Evolutionary conservation across 2,329 filamentous ascomycete species (phyloP).

Genomic region (Stachybotrys echinatus): DNA sequence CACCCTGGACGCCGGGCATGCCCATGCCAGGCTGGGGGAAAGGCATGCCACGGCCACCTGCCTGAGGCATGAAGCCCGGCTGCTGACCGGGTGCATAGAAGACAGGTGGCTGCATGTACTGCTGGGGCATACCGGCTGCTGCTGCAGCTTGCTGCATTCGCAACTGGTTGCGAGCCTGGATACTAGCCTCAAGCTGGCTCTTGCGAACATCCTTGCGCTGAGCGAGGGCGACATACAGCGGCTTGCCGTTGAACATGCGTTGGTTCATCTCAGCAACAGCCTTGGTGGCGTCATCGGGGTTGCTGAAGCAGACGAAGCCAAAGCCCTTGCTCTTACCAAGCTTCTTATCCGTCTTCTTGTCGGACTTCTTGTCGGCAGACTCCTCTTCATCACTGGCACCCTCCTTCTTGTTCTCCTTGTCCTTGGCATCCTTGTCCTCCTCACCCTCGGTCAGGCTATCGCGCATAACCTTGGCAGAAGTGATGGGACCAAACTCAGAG

Average conservation of each 20-base stretch:
- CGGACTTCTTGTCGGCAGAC: slow-evolving; percentile 51
- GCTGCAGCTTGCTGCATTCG: slow-evolving; percentile 97
- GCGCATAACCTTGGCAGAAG: slow-evolving; percentile 98
- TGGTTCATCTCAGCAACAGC: slow-evolving; percentile 99
- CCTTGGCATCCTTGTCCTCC: slow-evolving; percentile 46
- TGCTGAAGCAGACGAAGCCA: slow-evolving; percentile 99
- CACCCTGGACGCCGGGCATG: slow-evolving; percentile 69
- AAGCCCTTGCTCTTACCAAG: slow-evolving; percentile 99
- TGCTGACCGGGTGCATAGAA: slow-evolving; percentile 86
- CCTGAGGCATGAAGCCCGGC: slow-evolving; percentile 62
- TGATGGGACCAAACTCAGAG: slow-evolving; percentile 86
- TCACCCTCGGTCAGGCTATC: slow-evolving; percentile 60
- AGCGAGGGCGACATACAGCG: slow-evolving; percentile 92
- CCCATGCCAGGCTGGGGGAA: slow-evolving; percentile 61
- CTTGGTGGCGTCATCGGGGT: slow-evolving; percentile 98
- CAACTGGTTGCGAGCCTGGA: slow-evolving; percentile 97
- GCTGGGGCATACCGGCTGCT: slow-evolving; percentile 80
- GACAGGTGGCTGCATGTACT: slow-evolving; percentile 84
- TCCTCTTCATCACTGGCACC: slow-evolving; percentile 38
- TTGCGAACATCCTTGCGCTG: slow-evolving; percentile 99
- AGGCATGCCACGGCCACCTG: slow-evolving; percentile 59
- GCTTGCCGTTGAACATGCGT: slow-evolving; percentile 96
- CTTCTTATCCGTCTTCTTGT: slow-evolving; percentile 55
- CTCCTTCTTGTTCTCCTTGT: slow-evolving; percentile 48
- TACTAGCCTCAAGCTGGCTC: slow-evolving; percentile 98